Conservation (phyloP, 2,329 filamentous ascomycete species). For the Podosphaera fusca region DNA sequence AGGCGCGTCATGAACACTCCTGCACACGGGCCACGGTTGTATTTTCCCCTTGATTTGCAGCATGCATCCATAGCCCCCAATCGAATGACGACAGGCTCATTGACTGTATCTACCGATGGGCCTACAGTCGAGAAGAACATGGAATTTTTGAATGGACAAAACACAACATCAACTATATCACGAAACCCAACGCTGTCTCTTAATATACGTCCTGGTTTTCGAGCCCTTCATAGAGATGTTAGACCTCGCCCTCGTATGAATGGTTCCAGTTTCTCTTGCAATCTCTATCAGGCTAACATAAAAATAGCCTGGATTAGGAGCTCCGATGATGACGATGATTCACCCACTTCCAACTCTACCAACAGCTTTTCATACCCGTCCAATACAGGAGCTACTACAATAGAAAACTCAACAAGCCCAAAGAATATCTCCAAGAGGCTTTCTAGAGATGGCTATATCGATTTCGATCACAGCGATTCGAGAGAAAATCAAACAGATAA, state of each 20-base stretch:
- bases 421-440: conserved; percentile 8
- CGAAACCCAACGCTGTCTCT: conserved; percentile 10
- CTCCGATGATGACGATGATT: conserved; percentile 12
- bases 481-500: conserved; percentile 5
- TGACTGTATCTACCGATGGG: conserved; percentile 5
- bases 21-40: conserved; percentile 6
- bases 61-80: conserved; percentile 6
- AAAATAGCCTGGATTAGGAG: conserved; percentile 16
- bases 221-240: conserved; percentile 9
- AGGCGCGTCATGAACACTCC: conserved; percentile 3
- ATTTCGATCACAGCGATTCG: conserved; percentile 10
- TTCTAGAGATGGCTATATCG: conserved; percentile 16
- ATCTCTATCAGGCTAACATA: conserved; percentile 3
- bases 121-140: conserved; percentile 5
- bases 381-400: conserved; percentile 8
- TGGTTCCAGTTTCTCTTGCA: neutral
- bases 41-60: conserved; percentile 10
- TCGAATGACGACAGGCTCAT: conserved; percentile 8
- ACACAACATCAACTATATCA: conserved; percentile 11
- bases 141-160: conserved; percentile 6
- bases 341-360: conserved; percentile 5
- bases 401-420: conserved; percentile 12
- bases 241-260: conserved; percentile 14
- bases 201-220: conserved; percentile 10
- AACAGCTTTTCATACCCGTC: conserved; percentile 10